A percentile compares a stretch with the other conserved stretches of the same genome.
These are phyloP conservation scores for Ploettnerulaceae sp. DNA, from an alignment of 2,329 filamentous ascomycete genomes.

Conservation along the genomic window DNA sequence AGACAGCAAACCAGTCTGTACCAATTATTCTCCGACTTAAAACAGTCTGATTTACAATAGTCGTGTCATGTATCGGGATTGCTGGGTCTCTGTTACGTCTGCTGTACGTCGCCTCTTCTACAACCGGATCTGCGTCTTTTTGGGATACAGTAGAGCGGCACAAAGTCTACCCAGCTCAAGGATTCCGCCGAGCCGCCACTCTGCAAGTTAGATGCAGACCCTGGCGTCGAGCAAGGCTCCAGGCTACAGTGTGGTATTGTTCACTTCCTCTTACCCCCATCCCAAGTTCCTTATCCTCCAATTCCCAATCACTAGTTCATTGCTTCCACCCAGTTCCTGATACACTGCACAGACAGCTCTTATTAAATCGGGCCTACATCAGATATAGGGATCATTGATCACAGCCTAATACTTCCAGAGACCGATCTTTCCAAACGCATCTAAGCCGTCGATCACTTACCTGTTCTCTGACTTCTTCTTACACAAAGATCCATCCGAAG, in stretches of 20 bases:
- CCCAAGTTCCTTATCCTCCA: not conserved
- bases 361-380: not conserved
- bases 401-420: constrained; percentile 1
- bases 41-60: not conserved
- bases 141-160: too few species aligned
- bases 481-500: not conserved
- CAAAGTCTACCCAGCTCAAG: too few species aligned
- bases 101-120: constrained; percentile 2
- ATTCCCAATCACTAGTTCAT: not conserved
- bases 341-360: constrained; percentile 3
- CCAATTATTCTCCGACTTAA: not conserved
- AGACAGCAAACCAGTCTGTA: not conserved
- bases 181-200: too few species aligned
- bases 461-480: not conserved
- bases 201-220: not conserved
- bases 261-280: too few species aligned
- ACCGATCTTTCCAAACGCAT: not conserved
- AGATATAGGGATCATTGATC: not conserved
- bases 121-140: not conserved
- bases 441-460: not conserved
- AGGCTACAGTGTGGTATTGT: too few species aligned
- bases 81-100: constrained; percentile 3
- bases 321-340: not conserved
- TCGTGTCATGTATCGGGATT: constrained; percentile 10
- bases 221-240: not conserved